These are phyloP conservation scores for Aspergillus sp. DNA, from an alignment of 2,329 filamentous ascomycete genomes.

Conservation along the genomic window DNA sequence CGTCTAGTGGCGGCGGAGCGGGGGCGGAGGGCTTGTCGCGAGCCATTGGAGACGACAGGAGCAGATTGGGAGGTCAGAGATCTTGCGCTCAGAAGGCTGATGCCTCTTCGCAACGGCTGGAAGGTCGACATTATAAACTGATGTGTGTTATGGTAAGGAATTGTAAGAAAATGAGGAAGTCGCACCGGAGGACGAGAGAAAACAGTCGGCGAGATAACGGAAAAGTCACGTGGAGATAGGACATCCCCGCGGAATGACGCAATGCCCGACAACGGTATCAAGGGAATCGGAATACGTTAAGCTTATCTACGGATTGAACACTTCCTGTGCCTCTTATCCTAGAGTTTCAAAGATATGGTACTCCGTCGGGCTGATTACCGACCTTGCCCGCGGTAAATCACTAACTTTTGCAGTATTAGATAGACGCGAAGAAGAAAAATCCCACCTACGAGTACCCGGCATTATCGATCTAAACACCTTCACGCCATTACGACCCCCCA, in stretches of 20 bases:
- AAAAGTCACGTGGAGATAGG: conserved; percentile 37
- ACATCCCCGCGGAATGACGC: conserved; percentile 10
- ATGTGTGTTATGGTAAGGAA: background rate
- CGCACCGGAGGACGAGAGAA: conserved; percentile 10
- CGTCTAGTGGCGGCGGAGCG: conserved; percentile 18
- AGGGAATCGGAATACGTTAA: background rate
- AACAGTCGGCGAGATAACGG: conserved; percentile 20
- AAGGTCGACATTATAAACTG: conserved; percentile 20
- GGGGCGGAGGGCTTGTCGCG: conserved; percentile 21
- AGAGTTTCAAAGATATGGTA: no score
- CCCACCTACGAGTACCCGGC: background rate
- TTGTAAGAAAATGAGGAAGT: conserved; percentile 10
- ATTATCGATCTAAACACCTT: background rate
- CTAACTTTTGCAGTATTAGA: no score
- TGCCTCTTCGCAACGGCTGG: conserved; percentile 23
- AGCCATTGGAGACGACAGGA: conserved; percentile 27
- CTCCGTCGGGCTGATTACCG: no score
- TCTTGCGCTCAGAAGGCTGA: conserved; percentile 23
- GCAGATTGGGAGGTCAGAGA: conserved; percentile 16
- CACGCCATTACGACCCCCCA: background rate
- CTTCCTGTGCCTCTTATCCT: no score
- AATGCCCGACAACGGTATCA: conserved; percentile 1
- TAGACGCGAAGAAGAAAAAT: no score
- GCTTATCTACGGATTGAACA: background rate
- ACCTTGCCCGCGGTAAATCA: background rate